Evolutionary conservation across 108 stramenopile species (phyloP).

Genomic region (Skeletonema costatum): DNA sequence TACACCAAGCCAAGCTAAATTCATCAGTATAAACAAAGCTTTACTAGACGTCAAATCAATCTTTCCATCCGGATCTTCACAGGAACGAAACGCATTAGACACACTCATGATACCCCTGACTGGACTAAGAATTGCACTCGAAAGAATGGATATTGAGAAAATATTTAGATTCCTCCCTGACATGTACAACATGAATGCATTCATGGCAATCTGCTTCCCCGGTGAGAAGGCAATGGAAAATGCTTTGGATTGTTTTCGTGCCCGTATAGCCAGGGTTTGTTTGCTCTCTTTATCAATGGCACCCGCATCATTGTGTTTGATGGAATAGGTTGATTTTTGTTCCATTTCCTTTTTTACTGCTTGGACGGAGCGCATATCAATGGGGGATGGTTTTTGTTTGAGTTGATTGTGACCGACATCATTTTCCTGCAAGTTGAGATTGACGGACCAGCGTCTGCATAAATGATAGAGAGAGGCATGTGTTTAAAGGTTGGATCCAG

Average conservation of each 20-base stretch:
- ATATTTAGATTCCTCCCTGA: conserved; percentile 91
- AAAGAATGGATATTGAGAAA: conserved; percentile 87
- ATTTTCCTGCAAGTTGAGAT: conserved; percentile 53
- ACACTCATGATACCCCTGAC: conserved; percentile 72
- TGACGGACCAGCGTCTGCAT: conserved; percentile 53
- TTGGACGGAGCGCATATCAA: conserved; percentile 44
- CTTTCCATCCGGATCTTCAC: conserved; percentile 65
- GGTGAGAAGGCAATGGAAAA: conserved; percentile 89
- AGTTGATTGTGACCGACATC: conserved; percentile 47
- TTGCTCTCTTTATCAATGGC: conserved; percentile 39
- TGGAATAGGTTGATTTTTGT: conserved; percentile 32
- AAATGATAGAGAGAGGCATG: neutral
- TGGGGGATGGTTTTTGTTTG: conserved; percentile 31
- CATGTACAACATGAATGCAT: conserved; percentile 98
- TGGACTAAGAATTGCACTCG: conserved; percentile 88
- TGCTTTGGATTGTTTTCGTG: conserved; percentile 67
- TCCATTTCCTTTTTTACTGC: conserved; percentile 39
- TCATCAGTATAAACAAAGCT: conserved; percentile 76
- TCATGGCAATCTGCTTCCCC: conserved; percentile 88
- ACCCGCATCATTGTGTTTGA: conserved; percentile 26
- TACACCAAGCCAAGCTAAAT: conserved; percentile 87
- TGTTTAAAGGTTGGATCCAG: neutral
- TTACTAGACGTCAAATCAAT: conserved; percentile 79
- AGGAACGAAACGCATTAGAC: conserved; percentile 60
- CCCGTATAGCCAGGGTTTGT: conserved; percentile 58